phyloP scores from a whole-genome alignment of 2,329 filamentous ascomycete genomes.

The Claviceps spartinae region DNA sequence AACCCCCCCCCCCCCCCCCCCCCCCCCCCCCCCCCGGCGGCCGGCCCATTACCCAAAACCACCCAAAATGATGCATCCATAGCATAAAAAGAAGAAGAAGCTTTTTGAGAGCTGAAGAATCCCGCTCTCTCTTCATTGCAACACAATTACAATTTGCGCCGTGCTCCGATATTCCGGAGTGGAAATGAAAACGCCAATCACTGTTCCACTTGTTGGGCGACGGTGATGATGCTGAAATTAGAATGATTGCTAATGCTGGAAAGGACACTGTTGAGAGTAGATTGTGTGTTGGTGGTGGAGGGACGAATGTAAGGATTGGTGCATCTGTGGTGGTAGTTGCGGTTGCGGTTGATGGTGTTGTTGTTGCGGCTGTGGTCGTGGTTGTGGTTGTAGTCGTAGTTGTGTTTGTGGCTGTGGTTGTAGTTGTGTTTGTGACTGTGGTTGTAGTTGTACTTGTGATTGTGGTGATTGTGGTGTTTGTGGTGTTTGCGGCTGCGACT shows the following conservation, averaged over 20 bases:
- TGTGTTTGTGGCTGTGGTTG: not conserved
- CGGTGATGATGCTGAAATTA: constrained; percentile 2
- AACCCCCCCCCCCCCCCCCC: too few relatives aligned
- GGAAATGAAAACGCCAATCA: not conserved
- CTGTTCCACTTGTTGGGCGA: constrained; percentile 1
- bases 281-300: not conserved
- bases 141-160: not conserved
- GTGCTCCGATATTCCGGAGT: not conserved
- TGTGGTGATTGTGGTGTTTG: not conserved
- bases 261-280: not conserved
- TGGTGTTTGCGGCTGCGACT: constrained; percentile 1
- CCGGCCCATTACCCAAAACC: too few relatives aligned
- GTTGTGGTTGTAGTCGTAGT: not conserved
- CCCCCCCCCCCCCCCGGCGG: too few relatives aligned
- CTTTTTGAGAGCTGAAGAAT: not conserved
- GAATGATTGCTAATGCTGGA: constrained; percentile 2
- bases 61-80: too few relatives aligned
- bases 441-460: not conserved
- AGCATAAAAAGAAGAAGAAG: not conserved
- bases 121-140: not conserved
- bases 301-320: not conserved
- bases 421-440: constrained; percentile 1
- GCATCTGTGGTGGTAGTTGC: not conserved
- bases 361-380: not conserved
- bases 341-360: not conserved